A percentile compares a stretch with the other conserved stretches of the same genome.
Evolutionary conservation across 106 monocot genomes (phyloP).

Genomic region (Iris macrosiphon): DNA sequence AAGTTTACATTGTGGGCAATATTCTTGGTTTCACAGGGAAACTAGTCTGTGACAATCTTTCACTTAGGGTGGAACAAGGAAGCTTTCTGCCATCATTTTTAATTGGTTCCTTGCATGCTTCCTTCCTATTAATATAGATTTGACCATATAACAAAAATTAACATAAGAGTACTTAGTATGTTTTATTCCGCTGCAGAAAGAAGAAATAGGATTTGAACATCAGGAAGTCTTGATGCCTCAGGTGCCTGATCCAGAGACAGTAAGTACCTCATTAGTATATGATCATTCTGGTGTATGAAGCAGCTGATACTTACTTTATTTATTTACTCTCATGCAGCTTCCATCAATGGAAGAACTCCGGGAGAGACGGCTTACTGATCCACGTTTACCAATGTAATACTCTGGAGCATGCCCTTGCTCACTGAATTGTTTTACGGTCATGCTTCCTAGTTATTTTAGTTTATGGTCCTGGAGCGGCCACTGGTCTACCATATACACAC

Average conservation of each 20-base stretch:
- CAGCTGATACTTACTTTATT: neutral
- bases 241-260: slow-evolving; percentile 77
- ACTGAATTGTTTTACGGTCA: neutral
- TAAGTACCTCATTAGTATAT: slow-evolving; percentile 11
- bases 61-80: too few relatives aligned
- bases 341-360: slow-evolving; percentile 75
- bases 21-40: too few relatives aligned
- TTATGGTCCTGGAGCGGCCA: too few relatives aligned
- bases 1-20: too few relatives aligned
- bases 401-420: slow-evolving; percentile 5
- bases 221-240: slow-evolving; percentile 60
- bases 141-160: too few relatives aligned
- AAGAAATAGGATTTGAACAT: slow-evolving; percentile 82
- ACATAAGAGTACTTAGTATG: too few relatives aligned
- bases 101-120: too few relatives aligned
- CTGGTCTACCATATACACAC: too few relatives aligned
- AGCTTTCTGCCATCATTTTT: too few relatives aligned
- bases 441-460: neutral
- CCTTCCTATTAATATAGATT: too few relatives aligned
- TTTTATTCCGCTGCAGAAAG: slow-evolving; percentile 51
- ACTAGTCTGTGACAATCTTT: too few relatives aligned
- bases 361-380: slow-evolving; percentile 76
- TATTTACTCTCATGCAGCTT: slow-evolving; percentile 42
- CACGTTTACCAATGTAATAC: slow-evolving; percentile 81
- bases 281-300: neutral